Percentiles rank a stretch among this genome's conserved stretches.
Conservation (phyloP, 805 yeast species). For the Saccharomyces mikatae region DNA sequence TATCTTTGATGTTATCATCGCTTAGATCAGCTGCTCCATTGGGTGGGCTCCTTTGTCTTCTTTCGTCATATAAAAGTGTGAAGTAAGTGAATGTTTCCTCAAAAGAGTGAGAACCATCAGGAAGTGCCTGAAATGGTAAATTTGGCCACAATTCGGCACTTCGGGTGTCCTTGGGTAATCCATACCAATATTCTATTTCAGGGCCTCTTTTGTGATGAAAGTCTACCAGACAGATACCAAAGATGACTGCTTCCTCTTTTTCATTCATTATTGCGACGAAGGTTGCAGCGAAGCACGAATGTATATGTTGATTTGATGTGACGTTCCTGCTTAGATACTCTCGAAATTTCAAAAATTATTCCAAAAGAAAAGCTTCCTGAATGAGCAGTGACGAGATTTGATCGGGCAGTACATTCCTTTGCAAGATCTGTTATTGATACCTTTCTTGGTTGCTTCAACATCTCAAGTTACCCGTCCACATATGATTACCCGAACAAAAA, state of each 20-base stretch:
- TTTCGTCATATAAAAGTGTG: conserved; percentile 66
- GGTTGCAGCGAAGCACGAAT: neutral
- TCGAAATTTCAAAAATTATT: neutral
- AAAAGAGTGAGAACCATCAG: conserved; percentile 91
- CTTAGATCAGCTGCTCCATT: conserved; percentile 35
- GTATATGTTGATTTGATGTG: neutral
- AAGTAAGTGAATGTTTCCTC: conserved; percentile 91
- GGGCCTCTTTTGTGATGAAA: conserved; percentile 93
- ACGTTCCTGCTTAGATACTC: neutral
- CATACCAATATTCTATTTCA: conserved; percentile 85
- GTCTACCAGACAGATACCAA: conserved; percentile 84
- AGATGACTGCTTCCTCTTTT: conserved; percentile 33
- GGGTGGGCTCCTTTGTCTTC: conserved; percentile 27
- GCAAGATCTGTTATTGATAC: neutral
- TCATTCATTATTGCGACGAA: neutral
- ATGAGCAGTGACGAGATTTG: neutral
- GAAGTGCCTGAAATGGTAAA: conserved; percentile 88
- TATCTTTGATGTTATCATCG: conserved; percentile 29
- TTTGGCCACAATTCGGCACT: conserved; percentile 60
- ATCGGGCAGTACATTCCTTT: neutral
- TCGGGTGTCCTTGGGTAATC: conserved; percentile 32
- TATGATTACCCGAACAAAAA: neutral
- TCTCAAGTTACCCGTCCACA: neutral
- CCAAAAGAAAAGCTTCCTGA: neutral
- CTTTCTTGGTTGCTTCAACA: neutral